Evolutionary conservation across 2,329 filamentous ascomycete species (phyloP), one percentile per base, ranked within the genome.

Genomic region (Aspergillus eucalypticola): DNA sequence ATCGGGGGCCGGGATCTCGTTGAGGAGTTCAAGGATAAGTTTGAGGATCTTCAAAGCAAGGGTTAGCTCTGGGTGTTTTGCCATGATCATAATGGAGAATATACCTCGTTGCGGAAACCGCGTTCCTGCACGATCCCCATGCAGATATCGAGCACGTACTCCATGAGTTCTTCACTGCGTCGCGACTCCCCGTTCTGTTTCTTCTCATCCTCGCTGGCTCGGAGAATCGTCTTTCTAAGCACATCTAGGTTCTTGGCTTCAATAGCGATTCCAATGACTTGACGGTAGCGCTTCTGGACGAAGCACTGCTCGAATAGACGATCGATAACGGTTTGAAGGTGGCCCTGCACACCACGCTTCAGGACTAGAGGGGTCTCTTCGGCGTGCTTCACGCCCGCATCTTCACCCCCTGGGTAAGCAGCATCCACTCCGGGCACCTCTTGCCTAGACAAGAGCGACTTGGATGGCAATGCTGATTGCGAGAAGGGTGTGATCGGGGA

Each of bases 51-150:
- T 63, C 10, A 52, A 17, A 5, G 48, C 27, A 10, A 42, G 6
- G 2, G 27, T 63, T 61, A 66, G 62, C 25, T 44, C 19, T 32
- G 11, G 8, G 8, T 15, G n/a, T 11, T 32, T 21, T 21, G 42
- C 50, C 25, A 42, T 32, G 23, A 50, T 52, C 17, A 15, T 42
- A 39, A 15, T n/a, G n/a, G 2, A 8, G 8, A 23, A 66, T 73
- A 58, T 78, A 85, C 83, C 79, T 88, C 85, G 69, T 88, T 88
- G 63, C 95, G 88, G 71, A 98, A 86, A 51, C 88, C 88, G 56
- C 94, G 87, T 79, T 99, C 95, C 78, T 98, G 95, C 17, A 99
- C 92, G 62, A 98, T 89, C 63, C 96, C 93, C 92, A 99, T 96
- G 82, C 94, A 97, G 67, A 99, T 96, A 67, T 93, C 88, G 63